Percentiles rank a stretch among this genome's conserved stretches.
These are phyloP conservation scores for Eimeria acervulina DNA, from an alignment of 169 alveolate species.

Conservation along the genomic window DNA sequence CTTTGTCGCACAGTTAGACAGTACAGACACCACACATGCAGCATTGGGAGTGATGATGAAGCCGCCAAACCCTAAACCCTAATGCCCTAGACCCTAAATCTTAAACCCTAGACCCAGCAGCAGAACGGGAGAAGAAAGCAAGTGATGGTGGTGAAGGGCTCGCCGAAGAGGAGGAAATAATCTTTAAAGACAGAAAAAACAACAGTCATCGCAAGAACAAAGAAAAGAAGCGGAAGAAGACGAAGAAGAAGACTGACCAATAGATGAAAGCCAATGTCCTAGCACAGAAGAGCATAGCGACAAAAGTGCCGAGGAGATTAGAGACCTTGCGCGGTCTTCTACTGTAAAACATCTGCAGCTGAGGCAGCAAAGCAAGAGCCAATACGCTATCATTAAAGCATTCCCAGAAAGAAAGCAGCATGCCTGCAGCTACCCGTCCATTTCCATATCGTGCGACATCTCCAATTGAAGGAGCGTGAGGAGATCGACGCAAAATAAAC, in stretches of 20 bases:
- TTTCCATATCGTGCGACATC: slow-evolving; percentile 68
- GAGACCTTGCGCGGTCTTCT: slow-evolving; percentile 86
- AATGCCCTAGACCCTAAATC: too few relatives aligned
- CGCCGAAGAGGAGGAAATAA: too few relatives aligned
- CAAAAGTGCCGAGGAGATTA: slow-evolving; percentile 85
- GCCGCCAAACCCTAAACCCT: too few relatives aligned
- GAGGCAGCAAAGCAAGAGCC: slow-evolving; percentile 87
- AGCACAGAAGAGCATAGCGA: slow-evolving; percentile 85
- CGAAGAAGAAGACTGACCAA: slow-evolving; percentile 77
- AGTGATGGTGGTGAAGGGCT: too few relatives aligned
- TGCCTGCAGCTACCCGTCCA: slow-evolving; percentile 72
- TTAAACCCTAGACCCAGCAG: too few relatives aligned
- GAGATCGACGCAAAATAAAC: slow-evolving; percentile 77
- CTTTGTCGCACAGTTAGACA: too few relatives aligned
- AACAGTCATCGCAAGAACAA: background rate
- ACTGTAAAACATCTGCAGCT: slow-evolving; percentile 87
- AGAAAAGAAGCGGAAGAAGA: background rate
- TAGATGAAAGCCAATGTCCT: slow-evolving; percentile 83
- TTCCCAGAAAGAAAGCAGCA: slow-evolving; percentile 86
- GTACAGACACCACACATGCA: too few relatives aligned
- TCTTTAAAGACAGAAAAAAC: too few relatives aligned
- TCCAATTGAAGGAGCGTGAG: slow-evolving; percentile 64
- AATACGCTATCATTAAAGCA: slow-evolving; percentile 86
- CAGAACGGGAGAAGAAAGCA: too few relatives aligned
- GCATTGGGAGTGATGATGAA: too few relatives aligned